Base-by-base conservation (phyloP, 2,329 filamentous ascomycete species). In the Immersiporthe knoxdaviesiana region DNA sequence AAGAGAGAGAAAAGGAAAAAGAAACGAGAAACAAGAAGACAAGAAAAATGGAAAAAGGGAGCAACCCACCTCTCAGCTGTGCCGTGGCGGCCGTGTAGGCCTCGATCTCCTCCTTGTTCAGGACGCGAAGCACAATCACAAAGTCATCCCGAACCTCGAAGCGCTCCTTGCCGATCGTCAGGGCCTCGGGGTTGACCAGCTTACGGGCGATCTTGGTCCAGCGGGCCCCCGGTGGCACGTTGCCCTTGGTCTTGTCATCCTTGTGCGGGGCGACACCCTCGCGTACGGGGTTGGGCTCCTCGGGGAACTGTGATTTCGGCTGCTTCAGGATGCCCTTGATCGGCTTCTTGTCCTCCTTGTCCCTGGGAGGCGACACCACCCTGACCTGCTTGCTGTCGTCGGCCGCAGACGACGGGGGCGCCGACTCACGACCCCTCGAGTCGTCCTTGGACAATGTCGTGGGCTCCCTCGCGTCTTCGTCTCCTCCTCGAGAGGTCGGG, bases 231-330 rank as follows among this genome's bases (percentile, higher is more conserved):
- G 90, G 81, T 0, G 92, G 92, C 41, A 93, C 92, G 52, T 92
- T 91, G 71, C 90, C 89, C 75, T 87, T 88, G 60, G 84, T 90
- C 78, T 91, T 90, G 63, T 92, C 90, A 77, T 97, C 93, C 80
- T 97, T 97, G 76, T 97, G 88, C n/a, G 94, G 94, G 1, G 94
- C 94, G 8, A 97, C 95, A 21, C 94, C 95, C 78, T 97, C 95
- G 27, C 94, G 88, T 47, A 97, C 85, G 0, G 93, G 91, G 73
- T 94, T 91, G 0, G 89, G 88, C 71, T 97, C 91, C 76, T 97
- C 94, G 0, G 95, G 95, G 75, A 97, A 98, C 75, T 91, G 91
- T 35, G 86, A 85, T 21, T 89, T 93, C 0, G 95, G 94, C 67
- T 88, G 87, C 79, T 97, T 96, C 58, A 98, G 84, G 68, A 98